These are phyloP conservation scores for Favolaschia claudopus DNA, from an alignment of 768 basidiomycete species.

Conservation along the genomic window DNA sequence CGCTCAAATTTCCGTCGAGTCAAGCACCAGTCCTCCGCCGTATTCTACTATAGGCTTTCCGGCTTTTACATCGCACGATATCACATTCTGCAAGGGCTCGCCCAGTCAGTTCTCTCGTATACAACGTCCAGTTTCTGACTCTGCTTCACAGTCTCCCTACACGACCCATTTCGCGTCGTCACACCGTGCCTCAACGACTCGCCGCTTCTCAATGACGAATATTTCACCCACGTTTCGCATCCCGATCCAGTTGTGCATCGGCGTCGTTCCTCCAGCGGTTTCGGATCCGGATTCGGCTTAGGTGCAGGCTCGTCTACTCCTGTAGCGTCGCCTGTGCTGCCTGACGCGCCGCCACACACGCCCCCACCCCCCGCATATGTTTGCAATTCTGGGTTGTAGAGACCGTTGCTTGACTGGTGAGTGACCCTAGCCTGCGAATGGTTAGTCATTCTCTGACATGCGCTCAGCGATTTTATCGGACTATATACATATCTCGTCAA, in stretches of 20 bases:
- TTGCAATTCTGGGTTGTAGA: background rate
- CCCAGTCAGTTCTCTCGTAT: conserved; percentile 11
- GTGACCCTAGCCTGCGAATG: no score
- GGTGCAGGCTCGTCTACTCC: background rate
- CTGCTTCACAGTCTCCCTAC: background rate
- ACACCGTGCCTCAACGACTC: conserved; percentile 33
- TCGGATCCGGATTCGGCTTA: background rate
- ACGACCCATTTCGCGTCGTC: conserved; percentile 37
- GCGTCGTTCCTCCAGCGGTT: background rate
- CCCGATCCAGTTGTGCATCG: background rate
- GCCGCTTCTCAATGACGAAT: conserved; percentile 29
- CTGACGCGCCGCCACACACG: background rate
- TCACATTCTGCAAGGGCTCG: background rate
- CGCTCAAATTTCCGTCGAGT: background rate
- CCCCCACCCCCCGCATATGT: conserved; percentile 17
- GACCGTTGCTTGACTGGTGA: no score
- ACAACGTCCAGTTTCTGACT: conserved; percentile 5
- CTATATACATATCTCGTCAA: background rate
- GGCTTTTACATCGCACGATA: background rate
- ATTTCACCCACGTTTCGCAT: conserved; percentile 20
- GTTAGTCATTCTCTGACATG: no score
- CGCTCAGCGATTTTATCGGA: background rate
- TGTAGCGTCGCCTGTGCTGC: background rate
- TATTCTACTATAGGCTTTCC: conserved; percentile 17
- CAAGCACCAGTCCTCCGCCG: conserved; percentile 1